These are phyloP conservation scores for Amylostereum chailletii DNA, from an alignment of 1,284 basidiomycete genomes.

Conservation along the genomic window DNA sequence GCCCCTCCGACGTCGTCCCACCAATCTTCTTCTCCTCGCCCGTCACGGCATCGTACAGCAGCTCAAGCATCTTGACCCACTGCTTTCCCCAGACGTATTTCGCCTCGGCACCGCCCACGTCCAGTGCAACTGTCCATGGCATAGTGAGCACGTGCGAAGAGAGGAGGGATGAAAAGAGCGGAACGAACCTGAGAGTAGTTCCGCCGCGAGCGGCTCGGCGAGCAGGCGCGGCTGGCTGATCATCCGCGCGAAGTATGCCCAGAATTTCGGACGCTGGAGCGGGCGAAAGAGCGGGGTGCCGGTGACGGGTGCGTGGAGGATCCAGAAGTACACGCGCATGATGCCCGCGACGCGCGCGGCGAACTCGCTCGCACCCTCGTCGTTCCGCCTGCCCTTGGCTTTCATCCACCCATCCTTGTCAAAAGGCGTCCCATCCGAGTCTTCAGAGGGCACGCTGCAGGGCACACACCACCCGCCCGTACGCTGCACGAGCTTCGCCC, in stretches of 20 bases:
- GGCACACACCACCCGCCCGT: slow-evolving; percentile 68
- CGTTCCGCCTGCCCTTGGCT: slow-evolving; percentile 56
- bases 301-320: slow-evolving; percentile 40
- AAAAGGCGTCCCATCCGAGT: slow-evolving; percentile 40
- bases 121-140: slow-evolving; percentile 48
- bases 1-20: slow-evolving; percentile 45
- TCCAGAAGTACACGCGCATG: slow-evolving; percentile 82
- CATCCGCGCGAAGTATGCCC: slow-evolving; percentile 63
- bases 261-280: slow-evolving; percentile 56
- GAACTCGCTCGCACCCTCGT: slow-evolving; percentile 61
- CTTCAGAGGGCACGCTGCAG: slow-evolving; percentile 36
- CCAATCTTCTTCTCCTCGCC: slow-evolving; percentile 38
- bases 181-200: slow-evolving; percentile 59
- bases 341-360: slow-evolving; percentile 74
- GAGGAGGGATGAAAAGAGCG: slow-evolving; percentile 15
- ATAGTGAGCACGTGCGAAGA: slow-evolving; percentile 18
- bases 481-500: slow-evolving; percentile 78
- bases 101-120: slow-evolving; percentile 61
- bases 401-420: slow-evolving; percentile 51
- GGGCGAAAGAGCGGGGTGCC: slow-evolving; percentile 34
- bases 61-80: slow-evolving; percentile 66
- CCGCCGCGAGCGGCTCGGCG: slow-evolving; percentile 45
- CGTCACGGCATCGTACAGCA: slow-evolving; percentile 58
- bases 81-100: slow-evolving; percentile 66
- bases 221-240: slow-evolving; percentile 41